Percentiles rank a stretch among this genome's conserved stretches.
phyloP scores from a whole-genome alignment of 305 asterid genomes.

The Fraxinus albicans region DNA sequence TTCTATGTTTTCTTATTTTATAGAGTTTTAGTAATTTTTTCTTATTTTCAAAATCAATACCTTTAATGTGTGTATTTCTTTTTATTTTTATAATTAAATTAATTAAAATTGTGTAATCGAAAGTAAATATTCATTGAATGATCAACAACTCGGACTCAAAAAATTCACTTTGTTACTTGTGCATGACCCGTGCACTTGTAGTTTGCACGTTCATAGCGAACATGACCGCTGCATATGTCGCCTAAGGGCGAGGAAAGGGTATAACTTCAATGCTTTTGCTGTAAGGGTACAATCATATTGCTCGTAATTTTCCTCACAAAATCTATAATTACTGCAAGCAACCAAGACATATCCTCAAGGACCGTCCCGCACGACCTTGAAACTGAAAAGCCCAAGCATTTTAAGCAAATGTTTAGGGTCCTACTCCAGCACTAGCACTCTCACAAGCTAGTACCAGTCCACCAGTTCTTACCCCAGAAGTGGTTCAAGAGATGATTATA shows the following conservation, averaged over 20 bases:
- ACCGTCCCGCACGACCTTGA: background rate
- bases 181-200: too few species aligned
- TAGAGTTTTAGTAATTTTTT: too few species aligned
- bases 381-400: background rate
- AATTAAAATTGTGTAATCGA: too few species aligned
- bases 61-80: too few species aligned
- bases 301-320: background rate
- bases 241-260: background rate
- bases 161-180: too few species aligned
- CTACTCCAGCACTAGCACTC: background rate
- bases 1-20: too few species aligned
- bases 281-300: background rate
- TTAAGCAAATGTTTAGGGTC: background rate
- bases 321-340: background rate
- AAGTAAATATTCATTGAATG: too few species aligned
- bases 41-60: too few species aligned
- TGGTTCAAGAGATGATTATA: background rate
- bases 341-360: background rate
- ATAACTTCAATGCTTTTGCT: background rate
- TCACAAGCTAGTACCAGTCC: background rate
- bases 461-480: background rate
- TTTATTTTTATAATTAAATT: too few species aligned
- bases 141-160: too few species aligned
- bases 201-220: too few species aligned
- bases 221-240: background rate